These are phyloP conservation scores for Pulveroboletus sp. DNA, from an alignment of 768 basidiomycete species.

Conservation along the genomic window DNA sequence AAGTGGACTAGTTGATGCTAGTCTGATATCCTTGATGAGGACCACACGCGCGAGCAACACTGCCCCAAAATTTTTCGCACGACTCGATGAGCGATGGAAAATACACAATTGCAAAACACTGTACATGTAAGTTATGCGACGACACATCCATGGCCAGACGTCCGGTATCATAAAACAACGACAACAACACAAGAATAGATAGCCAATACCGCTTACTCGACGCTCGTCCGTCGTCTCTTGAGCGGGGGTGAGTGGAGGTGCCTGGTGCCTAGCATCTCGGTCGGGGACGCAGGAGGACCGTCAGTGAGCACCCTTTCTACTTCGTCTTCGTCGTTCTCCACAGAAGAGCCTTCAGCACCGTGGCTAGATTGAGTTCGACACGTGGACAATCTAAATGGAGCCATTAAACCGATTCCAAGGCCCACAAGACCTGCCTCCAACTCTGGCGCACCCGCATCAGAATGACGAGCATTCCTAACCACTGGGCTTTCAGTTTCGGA, in stretches of 20 bases:
- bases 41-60: constrained; percentile 16
- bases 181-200: constrained; percentile 23
- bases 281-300: constrained; percentile 23
- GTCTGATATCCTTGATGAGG: constrained; percentile 29
- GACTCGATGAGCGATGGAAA: constrained; percentile 10
- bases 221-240: constrained; percentile 49
- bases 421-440: constrained; percentile 38
- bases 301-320: constrained; percentile 29
- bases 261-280: constrained; percentile 17
- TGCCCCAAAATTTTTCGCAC: constrained; percentile 24
- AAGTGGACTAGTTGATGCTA: constrained; percentile 24
- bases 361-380: constrained; percentile 29
- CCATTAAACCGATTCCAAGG: constrained; percentile 44
- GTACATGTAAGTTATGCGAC: constrained; percentile 31
- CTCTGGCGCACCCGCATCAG: constrained; percentile 21
- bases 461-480: constrained; percentile 26
- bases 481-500: constrained; percentile 53
- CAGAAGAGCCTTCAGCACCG: constrained; percentile 5
- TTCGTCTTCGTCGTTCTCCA: constrained; percentile 33
- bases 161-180: constrained; percentile 11
- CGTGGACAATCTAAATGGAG: constrained; percentile 50
- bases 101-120: constrained; percentile 33
- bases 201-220: constrained; percentile 20
- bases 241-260: constrained; percentile 37
- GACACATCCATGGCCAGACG: constrained; percentile 7